A percentile compares a stretch with the other conserved stretches of the same genome.
phyloP scores from a whole-genome alignment of 768 basidiomycete genomes.

The Rhizopogon rudus region DNA sequence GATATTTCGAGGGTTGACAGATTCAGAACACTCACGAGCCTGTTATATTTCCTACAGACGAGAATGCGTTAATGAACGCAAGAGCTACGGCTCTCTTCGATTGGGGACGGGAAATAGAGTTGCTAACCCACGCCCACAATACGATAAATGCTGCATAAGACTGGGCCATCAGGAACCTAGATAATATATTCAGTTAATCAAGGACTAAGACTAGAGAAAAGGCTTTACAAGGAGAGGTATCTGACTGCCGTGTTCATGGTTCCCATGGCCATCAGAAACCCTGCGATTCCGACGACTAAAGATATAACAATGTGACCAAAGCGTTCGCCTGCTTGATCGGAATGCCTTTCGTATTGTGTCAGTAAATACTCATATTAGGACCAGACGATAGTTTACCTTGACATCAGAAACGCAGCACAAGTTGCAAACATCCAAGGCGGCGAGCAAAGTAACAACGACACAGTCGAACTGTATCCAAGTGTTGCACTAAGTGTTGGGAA shows the following conservation, averaged over 20 bases:
- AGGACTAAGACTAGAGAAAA: neutral
- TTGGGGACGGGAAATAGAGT: conserved; percentile 68
- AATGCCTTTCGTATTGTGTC: conserved; percentile 42
- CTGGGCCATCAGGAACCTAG: conserved; percentile 73
- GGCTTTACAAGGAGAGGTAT: conserved; percentile 57
- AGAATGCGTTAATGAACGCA: conserved; percentile 77
- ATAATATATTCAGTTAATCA: neutral
- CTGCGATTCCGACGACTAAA: conserved; percentile 55
- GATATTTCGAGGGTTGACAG: neutral
- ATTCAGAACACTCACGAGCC: conserved; percentile 56
- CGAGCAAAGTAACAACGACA: conserved; percentile 69
- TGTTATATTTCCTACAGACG: conserved; percentile 67
- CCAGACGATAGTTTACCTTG: conserved; percentile 32
- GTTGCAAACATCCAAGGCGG: conserved; percentile 64
- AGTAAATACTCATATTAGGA: neutral
- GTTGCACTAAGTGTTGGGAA: conserved; percentile 77
- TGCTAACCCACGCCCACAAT: conserved; percentile 51
- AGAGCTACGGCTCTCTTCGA: conserved; percentile 88
- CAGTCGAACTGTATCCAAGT: conserved; percentile 59
- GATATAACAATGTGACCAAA: conserved; percentile 60
- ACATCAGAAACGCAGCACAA: conserved; percentile 45
- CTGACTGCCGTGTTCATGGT: conserved; percentile 60
- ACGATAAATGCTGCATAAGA: conserved; percentile 69
- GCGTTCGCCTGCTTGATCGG: conserved; percentile 67
- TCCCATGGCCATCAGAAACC: conserved; percentile 59